phyloP scores from a whole-genome alignment of 2,329 filamentous ascomycete species.

The Ramularia endophylla region DNA sequence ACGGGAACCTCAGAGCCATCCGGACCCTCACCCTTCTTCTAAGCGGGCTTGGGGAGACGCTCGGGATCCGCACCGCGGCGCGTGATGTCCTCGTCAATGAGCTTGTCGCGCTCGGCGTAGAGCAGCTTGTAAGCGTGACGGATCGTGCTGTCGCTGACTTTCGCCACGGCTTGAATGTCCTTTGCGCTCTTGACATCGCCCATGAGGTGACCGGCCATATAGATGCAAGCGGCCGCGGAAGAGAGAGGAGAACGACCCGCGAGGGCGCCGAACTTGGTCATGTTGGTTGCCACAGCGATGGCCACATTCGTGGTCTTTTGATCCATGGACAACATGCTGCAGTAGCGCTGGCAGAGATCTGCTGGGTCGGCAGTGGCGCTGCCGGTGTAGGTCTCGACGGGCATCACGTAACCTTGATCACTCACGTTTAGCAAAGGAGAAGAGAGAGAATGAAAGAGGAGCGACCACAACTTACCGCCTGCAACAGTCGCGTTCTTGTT shows the following conservation, averaged over 20 bases:
- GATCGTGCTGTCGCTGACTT: slow-evolving; percentile 94
- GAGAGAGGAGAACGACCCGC: slow-evolving; percentile 92
- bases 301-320: slow-evolving; percentile 75
- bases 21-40: slow-evolving; percentile 9
- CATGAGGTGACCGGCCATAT: slow-evolving; percentile 86
- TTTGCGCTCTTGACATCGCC: slow-evolving; percentile 73
- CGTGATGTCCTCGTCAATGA: slow-evolving; percentile 73
- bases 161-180: slow-evolving; percentile 76
- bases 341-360: slow-evolving; percentile 77
- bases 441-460: slow-evolving; percentile 3
- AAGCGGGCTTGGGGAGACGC: slow-evolving; percentile 54
- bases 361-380: slow-evolving; percentile 27
- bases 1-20: slow-evolving; percentile 4
- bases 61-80: slow-evolving; percentile 65
- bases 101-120: slow-evolving; percentile 63
- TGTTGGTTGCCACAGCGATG: slow-evolving; percentile 69
- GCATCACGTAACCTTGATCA: slow-evolving; percentile 19
- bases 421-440: slow-evolving; percentile 14
- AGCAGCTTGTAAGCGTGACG: slow-evolving; percentile 91
- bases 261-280: slow-evolving; percentile 70
- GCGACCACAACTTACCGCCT: slow-evolving; percentile 44
- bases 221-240: slow-evolving; percentile 91
- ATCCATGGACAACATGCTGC: slow-evolving; percentile 71
- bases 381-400: slow-evolving; percentile 26
- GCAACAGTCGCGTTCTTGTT: slow-evolving; percentile 40